Base-by-base conservation (phyloP, 352 stramenopile genomes). In the Globisporangium barbulae region DNA sequence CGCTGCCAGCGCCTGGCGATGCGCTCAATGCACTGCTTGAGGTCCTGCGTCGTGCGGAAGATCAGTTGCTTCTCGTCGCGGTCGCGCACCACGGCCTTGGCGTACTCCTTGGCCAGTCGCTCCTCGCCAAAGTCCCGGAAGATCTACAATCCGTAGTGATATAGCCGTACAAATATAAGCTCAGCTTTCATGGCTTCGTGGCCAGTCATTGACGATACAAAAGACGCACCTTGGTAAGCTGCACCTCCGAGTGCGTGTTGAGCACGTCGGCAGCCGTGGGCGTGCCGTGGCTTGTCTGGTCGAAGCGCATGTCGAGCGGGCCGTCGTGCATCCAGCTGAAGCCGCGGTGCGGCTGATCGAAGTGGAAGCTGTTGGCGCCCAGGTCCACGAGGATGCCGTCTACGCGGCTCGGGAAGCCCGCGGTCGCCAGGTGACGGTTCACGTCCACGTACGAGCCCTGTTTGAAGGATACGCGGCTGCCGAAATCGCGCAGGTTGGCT, bases 351-450 rank as follows among this genome's bases (percentile, higher is more conserved):
- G 76, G 67, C 50, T 80, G 72, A 59, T 94, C 85, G 55, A 93
- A 89, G 71, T 94, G 85, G 59, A 88, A 90, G 66, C 85, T 94
- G 61, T 94, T 94, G 33, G 82, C 85, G 10, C 85, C 85, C 10
- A 94, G 76, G 65, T 94, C 85, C 33, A 94, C 81, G 49, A 90
- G 70, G 59, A 91, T 82, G 42, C 85, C 85, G 47, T 88, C 75
- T 5, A 92, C 83, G 39, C 60, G 50, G 8, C 56, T 33, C 4
- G 80, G 78, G 50, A 92, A 90, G 7, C 64, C 70, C 15, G 68
- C 67, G 21, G 57, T 50, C 0, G 62, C 39, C 49, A 94, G 70
- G 52, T 87, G 76, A 5, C 37, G 57, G 0, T 54, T 37, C 13
- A 92, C 68, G 21, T 91, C 72, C 22, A 70, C 72, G 69, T 89